A percentile compares a stretch with the other conserved stretches of the same genome.
Conservation (phyloP, 2,329 filamentous ascomycete species). For the Fusarium succisae region DNA sequence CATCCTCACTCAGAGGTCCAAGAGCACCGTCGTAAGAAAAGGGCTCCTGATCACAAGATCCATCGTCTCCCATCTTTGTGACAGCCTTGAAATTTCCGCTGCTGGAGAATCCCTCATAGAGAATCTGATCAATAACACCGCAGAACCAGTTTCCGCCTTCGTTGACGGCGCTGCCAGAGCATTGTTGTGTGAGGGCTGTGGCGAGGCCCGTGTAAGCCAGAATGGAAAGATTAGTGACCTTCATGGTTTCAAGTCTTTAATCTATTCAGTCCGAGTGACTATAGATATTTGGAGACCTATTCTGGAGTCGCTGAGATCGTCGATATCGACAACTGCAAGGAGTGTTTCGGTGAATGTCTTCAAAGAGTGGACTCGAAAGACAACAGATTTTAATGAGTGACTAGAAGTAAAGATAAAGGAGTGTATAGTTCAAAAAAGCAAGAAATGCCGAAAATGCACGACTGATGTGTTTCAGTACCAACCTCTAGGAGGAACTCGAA, state of each 20-base stretch:
- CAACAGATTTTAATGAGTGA: constrained; percentile 27
- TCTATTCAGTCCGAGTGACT: neutral
- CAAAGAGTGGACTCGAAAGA: constrained; percentile 18
- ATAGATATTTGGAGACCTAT: neutral
- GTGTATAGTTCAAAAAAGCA: constrained; percentile 25
- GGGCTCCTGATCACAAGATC: constrained; percentile 63
- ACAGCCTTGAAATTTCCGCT: constrained; percentile 72
- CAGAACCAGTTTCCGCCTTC: constrained; percentile 73
- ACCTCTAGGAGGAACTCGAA: constrained; percentile 30
- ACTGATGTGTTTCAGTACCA: constrained; percentile 30
- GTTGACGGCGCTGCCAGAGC: constrained; percentile 46
- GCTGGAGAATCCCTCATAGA: constrained; percentile 70
- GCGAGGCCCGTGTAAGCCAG: constrained; percentile 45
- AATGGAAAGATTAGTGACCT: constrained; percentile 40
- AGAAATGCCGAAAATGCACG: constrained; percentile 16
- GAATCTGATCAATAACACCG: constrained; percentile 70
- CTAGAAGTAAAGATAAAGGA: constrained; percentile 36
- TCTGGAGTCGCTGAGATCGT: neutral
- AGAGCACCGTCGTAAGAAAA: constrained; percentile 67
- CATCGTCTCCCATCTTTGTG: constrained; percentile 64
- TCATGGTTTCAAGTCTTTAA: constrained; percentile 43
- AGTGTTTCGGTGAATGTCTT: constrained; percentile 19
- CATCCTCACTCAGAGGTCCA: constrained; percentile 75
- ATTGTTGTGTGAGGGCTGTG: constrained; percentile 48
- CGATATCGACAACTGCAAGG: neutral